A percentile compares a stretch with the other conserved stretches of the same genome.
Conservation (phyloP, 2,329 filamentous ascomycete species). For the Amphichorda felina region DNA sequence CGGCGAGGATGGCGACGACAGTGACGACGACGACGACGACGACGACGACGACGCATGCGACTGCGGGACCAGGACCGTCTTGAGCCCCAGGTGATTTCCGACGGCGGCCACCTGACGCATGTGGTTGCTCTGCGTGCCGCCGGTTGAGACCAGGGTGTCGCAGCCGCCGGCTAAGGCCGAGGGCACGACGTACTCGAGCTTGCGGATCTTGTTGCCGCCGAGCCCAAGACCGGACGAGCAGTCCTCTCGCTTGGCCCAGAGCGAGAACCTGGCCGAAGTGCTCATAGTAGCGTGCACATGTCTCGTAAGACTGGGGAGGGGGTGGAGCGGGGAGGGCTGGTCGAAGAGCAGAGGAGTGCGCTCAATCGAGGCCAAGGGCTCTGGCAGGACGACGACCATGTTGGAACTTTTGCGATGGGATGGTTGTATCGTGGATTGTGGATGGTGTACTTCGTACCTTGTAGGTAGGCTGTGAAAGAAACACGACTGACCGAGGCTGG, state of each 20-base stretch:
- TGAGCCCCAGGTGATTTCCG: conserved; percentile 44
- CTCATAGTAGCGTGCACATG: too few relatives aligned
- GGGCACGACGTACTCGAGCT: conserved; percentile 43
- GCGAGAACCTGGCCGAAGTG: conserved; percentile 47
- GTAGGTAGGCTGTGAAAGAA: too few relatives aligned
- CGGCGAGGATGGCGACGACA: conserved; percentile 55
- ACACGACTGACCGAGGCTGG: too few relatives aligned
- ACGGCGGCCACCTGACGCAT: conserved; percentile 55
- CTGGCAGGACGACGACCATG: conserved; percentile 36
- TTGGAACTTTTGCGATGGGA: too few relatives aligned
- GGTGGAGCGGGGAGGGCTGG: conserved; percentile 57
- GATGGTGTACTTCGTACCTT: too few relatives aligned
- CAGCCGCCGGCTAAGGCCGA: conserved; percentile 42
- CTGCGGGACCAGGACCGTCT: conserved; percentile 40
- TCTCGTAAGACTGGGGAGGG: too few relatives aligned
- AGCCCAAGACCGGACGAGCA: conserved; percentile 56
- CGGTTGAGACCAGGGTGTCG: conserved; percentile 54
- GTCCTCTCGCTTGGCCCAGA: conserved; percentile 64
- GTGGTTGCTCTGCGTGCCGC: conserved; percentile 60
- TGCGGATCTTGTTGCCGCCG: conserved; percentile 59
- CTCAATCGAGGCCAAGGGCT: conserved; percentile 52
- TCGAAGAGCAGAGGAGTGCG: conserved; percentile 51
- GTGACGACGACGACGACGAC: conserved; percentile 60
- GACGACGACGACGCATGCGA: too few relatives aligned
- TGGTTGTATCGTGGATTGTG: too few relatives aligned